Conservation (phyloP, 2,329 filamentous ascomycete species). For the Talaromyces sp. region DNA sequence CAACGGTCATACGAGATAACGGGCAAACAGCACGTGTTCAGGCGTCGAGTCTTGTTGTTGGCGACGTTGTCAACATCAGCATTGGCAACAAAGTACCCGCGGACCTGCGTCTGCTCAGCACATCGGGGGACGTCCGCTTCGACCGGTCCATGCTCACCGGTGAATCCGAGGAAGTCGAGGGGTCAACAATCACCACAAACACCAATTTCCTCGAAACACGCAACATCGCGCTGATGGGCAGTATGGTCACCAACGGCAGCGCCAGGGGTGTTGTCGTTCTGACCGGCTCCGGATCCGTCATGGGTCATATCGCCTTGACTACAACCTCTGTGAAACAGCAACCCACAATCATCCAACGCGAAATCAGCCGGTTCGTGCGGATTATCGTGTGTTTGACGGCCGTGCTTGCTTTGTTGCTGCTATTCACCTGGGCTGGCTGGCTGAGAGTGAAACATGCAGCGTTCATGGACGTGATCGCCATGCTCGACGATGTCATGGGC, state of each 20-base stretch:
- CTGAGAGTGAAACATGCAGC: constrained; percentile 57
- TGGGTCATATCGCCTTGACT: constrained; percentile 68
- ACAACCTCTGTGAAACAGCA: constrained; percentile 65
- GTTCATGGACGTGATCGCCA: constrained; percentile 65
- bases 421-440: constrained; percentile 59
- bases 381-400: constrained; percentile 66
- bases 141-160: constrained; percentile 71
- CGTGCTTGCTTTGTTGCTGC: constrained; percentile 49
- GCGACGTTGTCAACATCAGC: constrained; percentile 64
- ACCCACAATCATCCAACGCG: constrained; percentile 64
- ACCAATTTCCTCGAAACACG: constrained; percentile 72
- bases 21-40: constrained; percentile 46
- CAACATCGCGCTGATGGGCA: constrained; percentile 71
- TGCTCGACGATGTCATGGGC: constrained; percentile 68
- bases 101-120: constrained; percentile 64
- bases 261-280: constrained; percentile 64
- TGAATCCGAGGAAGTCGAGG: constrained; percentile 62
- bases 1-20: constrained; percentile 58
- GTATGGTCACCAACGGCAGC: constrained; percentile 66
- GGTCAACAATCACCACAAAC: constrained; percentile 59
- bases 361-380: constrained; percentile 66
- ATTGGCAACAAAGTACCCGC: constrained; percentile 71
- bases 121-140: constrained; percentile 65
- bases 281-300: constrained; percentile 67
- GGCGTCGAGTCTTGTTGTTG: constrained; percentile 63